Conservation (phyloP, 495 filamentous ascomycete species). For the Letharia columbiana region DNA sequence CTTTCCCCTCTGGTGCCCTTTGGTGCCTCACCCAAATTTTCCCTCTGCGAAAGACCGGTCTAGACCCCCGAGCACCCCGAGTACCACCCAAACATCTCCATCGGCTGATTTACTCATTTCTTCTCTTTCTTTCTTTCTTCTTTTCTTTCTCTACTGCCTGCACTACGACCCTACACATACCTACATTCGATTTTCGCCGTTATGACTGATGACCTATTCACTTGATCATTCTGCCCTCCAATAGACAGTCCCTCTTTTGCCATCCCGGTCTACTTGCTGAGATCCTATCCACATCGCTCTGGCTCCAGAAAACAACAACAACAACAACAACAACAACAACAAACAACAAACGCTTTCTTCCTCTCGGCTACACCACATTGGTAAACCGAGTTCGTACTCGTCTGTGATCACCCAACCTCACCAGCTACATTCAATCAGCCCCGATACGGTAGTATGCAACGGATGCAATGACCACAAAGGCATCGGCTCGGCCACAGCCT, state of each 20-base stretch:
- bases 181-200: too few relatives aligned
- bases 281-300: too few relatives aligned
- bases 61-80: neutral
- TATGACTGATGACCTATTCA: neutral
- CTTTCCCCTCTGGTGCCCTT: neutral
- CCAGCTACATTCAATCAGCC: neutral
- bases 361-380: neutral
- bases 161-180: too few relatives aligned
- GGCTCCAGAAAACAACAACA: too few relatives aligned
- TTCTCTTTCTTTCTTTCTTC: neutral
- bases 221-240: neutral
- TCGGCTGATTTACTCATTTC: too few relatives aligned
- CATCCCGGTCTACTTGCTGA: neutral
- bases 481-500: constrained; percentile 13
- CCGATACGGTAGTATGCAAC: constrained; percentile 1
- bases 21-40: neutral
- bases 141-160: neutral
- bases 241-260: neutral
- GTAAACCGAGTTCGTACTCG: neutral
- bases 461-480: constrained; percentile 10
- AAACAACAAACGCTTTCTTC: neutral
- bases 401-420: neutral
- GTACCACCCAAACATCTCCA: neutral
- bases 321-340: too few relatives aligned
- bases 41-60: neutral